Conservation (phyloP, 805 yeast genomes). For the Candida ascalaphidarum region DNA sequence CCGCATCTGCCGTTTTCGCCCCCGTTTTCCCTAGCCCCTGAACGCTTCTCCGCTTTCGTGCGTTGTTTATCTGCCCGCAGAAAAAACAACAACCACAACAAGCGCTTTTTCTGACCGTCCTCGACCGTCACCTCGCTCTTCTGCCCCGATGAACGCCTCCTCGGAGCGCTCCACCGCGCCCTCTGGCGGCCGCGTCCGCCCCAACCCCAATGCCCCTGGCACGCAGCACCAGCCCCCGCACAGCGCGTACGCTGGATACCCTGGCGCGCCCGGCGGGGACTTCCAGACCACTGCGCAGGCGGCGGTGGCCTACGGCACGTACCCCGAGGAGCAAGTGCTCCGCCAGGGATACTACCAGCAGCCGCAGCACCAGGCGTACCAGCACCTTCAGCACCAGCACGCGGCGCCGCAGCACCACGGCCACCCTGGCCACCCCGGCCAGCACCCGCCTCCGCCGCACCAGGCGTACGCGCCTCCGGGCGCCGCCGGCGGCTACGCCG, state of each 20-base stretch:
- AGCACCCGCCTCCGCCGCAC: not conserved
- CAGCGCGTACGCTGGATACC: not conserved
- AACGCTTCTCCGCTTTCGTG: no score
- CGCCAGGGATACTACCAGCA: not conserved
- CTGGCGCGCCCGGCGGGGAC: not conserved
- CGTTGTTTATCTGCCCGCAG: not conserved
- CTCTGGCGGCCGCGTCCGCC: not conserved
- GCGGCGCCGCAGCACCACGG: not conserved
- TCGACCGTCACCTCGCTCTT: not conserved
- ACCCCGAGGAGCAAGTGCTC: not conserved
- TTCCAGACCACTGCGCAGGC: not conserved
- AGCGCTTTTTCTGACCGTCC: not conserved
- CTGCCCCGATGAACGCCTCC: not conserved
- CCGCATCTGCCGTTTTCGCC: no score
- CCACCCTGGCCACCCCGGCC: not conserved
- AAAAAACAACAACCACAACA: not conserved
- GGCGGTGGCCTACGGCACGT: not conserved
- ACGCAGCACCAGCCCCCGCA: not conserved
- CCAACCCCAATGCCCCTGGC: not conserved
- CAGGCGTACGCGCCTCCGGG: not conserved
- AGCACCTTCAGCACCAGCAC: not conserved
- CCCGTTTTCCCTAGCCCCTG: no score
- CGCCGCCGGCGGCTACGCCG: not conserved
- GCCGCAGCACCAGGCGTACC: conserved; percentile 1
- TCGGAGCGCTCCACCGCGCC: not conserved